phyloP scores from a whole-genome alignment of 108 stramenopile genomes.

The Nitzschia palea region DNA sequence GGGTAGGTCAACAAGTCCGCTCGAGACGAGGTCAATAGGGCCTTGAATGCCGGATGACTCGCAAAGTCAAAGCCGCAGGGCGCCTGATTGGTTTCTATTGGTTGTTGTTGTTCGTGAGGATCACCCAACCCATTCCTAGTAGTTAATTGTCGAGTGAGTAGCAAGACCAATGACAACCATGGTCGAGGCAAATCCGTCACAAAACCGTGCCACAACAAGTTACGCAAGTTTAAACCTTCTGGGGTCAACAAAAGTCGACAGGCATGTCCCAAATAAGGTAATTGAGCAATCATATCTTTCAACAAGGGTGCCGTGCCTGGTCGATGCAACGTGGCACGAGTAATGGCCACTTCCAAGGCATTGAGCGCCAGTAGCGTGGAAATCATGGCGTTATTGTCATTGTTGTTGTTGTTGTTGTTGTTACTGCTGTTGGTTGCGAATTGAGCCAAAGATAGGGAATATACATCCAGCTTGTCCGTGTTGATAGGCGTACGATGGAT shows the following conservation, averaged over 20 bases:
- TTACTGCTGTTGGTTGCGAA: neutral
- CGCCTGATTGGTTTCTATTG: no score
- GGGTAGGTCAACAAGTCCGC: no score
- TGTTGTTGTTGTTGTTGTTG: slow-evolving; percentile 4
- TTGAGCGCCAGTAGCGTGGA: slow-evolving; percentile 50
- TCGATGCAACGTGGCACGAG: slow-evolving; percentile 20
- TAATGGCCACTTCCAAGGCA: slow-evolving; percentile 56
- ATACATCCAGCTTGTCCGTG: no score
- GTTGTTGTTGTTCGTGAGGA: no score
- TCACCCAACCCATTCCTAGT: no score
- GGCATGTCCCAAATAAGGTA: neutral
- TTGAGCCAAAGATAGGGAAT: neutral
- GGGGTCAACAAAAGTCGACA: slow-evolving; percentile 49
- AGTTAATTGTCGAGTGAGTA: slow-evolving; percentile 22
- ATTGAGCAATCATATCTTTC: slow-evolving; percentile 34
- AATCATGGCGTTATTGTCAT: neutral
- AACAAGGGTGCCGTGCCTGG: slow-evolving; percentile 44
- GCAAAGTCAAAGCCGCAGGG: no score
- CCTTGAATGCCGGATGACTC: no score
- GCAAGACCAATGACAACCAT: slow-evolving; percentile 53
- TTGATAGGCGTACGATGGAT: neutral
- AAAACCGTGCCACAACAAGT: slow-evolving; percentile 74
- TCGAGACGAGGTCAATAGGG: no score
- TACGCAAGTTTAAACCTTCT: slow-evolving; percentile 63
- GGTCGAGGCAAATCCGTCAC: slow-evolving; percentile 48